A percentile compares a stretch with the other conserved stretches of the same genome.
Evolutionary conservation across 2,329 filamentous ascomycete genomes (phyloP).

Genomic region (Plenodomus lindquistii): DNA sequence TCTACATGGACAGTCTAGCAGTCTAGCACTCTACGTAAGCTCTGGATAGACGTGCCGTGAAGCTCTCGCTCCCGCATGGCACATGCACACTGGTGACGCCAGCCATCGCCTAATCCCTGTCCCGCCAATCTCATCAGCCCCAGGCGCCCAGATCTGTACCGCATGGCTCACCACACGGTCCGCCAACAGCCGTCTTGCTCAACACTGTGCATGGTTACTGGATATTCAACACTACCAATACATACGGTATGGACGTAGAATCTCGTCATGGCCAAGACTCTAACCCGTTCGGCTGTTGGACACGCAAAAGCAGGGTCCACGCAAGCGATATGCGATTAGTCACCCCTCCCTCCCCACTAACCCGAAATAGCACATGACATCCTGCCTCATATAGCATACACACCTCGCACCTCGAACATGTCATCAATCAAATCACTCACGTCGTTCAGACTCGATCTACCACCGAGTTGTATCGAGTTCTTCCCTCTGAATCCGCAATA

Average conservation of each 20-base stretch:
- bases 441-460: slow-evolving; percentile 64
- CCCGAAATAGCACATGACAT: slow-evolving; percentile 13
- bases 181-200: too few relatives aligned
- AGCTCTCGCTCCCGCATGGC: too few relatives aligned
- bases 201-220: too few relatives aligned
- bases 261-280: too few relatives aligned
- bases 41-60: too few relatives aligned
- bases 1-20: too few relatives aligned
- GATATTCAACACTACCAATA: too few relatives aligned
- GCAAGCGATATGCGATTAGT: slow-evolving; percentile 25
- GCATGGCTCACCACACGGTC: too few relatives aligned
- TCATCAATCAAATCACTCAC: slow-evolving; percentile 48
- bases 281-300: too few relatives aligned
- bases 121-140: neutral
- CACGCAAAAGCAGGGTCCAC: too few relatives aligned
- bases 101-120: neutral
- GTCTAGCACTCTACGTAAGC: too few relatives aligned
- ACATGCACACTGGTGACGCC: neutral
- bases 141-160: neutral
- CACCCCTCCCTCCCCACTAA: slow-evolving; percentile 16
- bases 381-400: slow-evolving; percentile 1
- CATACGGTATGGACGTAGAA: too few relatives aligned
- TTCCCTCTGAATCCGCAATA: slow-evolving; percentile 64
- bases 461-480: slow-evolving; percentile 79
- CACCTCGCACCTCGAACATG: slow-evolving; percentile 24